Percentiles rank a stretch among this genome's conserved stretches.
Conservation (phyloP, 305 asterid species). For the Fraxinus albicans region DNA sequence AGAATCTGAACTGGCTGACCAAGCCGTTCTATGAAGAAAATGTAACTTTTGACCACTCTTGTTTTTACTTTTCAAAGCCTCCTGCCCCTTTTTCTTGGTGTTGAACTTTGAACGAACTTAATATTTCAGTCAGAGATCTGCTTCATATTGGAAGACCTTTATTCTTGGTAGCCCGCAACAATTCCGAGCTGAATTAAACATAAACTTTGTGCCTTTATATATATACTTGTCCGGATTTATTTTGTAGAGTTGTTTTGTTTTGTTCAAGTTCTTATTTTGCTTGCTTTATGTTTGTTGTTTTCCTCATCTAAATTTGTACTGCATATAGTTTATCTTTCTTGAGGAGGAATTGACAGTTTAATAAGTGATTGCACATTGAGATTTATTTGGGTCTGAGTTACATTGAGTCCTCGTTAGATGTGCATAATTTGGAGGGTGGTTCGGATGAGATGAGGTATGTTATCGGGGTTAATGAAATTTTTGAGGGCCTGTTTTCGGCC, state of each 20-base stretch:
- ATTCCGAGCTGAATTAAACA: slow-evolving; percentile 15
- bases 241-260: background rate
- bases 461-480: slow-evolving; percentile 75
- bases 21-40: slow-evolving; percentile 22
- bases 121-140: slow-evolving; percentile 23
- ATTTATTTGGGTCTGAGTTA: slow-evolving; percentile 8
- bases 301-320: slow-evolving; percentile 14
- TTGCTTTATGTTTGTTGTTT: background rate
- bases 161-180: background rate
- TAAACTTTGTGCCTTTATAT: background rate
- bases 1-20: slow-evolving; percentile 32
- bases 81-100: slow-evolving; percentile 19
- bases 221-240: background rate
- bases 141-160: slow-evolving; percentile 24
- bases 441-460: slow-evolving; percentile 97
- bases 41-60: slow-evolving; percentile 27
- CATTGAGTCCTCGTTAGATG: slow-evolving; percentile 42
- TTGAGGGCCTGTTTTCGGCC: slow-evolving; percentile 92
- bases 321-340: background rate
- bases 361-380: background rate
- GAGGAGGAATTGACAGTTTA: slow-evolving; percentile 15
- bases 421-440: slow-evolving; percentile 56
- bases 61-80: slow-evolving; percentile 26
- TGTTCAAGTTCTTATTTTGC: slow-evolving; percentile 20
- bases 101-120: slow-evolving; percentile 27